A percentile compares a stretch with the other conserved stretches of the same genome.
Conservation (phyloP, 2,329 filamentous ascomycete species). For the Paradendryphiella salina region DNA sequence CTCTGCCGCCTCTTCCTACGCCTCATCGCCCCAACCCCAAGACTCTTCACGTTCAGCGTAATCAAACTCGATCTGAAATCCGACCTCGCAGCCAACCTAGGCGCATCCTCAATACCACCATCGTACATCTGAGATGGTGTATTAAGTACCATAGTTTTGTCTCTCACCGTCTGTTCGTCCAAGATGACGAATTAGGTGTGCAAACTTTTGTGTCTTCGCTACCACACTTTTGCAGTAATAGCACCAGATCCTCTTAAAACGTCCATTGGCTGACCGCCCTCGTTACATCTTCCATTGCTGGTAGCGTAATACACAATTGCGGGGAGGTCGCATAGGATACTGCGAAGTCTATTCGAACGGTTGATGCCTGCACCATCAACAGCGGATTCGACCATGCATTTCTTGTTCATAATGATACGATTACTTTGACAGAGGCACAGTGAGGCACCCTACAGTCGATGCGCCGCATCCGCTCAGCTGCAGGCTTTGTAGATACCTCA, state of each 20-base stretch:
- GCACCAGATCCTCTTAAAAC: not conserved
- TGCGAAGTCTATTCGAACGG: no score
- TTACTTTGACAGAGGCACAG: not conserved
- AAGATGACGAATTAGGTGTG: not conserved
- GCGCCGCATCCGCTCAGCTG: not conserved
- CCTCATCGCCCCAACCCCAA: not conserved
- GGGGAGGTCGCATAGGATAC: not conserved
- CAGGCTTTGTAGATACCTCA: no score
- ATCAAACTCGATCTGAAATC: not conserved
- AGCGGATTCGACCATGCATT: not conserved
- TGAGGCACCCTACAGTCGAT: not conserved
- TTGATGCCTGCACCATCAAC: no score
- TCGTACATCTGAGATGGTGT: not conserved
- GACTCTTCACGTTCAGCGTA: not conserved
- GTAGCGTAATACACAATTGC: not conserved
- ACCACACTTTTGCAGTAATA: not conserved
- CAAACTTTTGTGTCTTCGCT: no score
- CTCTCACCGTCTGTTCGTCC: not conserved
- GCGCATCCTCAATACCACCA: not conserved
- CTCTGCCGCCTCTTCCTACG: not conserved
- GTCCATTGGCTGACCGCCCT: not conserved
- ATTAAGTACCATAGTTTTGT: not conserved
- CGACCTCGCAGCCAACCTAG: not conserved
- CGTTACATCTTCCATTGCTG: not conserved
- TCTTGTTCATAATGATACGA: not conserved